A percentile compares a stretch with the other conserved stretches of the same genome.
phyloP scores from a whole-genome alignment of 306 rosid genomes.

The Castanopsis chinensis region DNA sequence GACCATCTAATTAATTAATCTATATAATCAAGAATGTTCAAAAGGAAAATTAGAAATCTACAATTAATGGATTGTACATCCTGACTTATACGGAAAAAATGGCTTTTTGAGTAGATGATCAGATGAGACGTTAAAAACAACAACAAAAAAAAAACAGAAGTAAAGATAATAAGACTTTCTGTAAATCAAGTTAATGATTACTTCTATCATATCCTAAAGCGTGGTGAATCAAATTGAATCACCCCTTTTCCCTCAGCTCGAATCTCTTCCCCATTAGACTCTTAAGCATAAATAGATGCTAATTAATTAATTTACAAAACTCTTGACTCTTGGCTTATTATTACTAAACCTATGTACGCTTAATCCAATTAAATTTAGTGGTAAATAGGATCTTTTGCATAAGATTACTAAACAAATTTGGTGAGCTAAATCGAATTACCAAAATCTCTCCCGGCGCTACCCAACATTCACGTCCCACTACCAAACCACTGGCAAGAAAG shows the following conservation, averaged over 20 bases:
- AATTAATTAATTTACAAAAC: too few relatives aligned
- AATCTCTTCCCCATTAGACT: too few relatives aligned
- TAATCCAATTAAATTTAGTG: background rate
- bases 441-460: background rate
- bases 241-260: fast-evolving
- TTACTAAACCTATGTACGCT: too few relatives aligned
- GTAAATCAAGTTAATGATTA: background rate
- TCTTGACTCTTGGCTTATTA: background rate
- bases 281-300: too few relatives aligned
- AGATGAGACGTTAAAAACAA: background rate
- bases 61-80: background rate
- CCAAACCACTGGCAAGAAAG: background rate
- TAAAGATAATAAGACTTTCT: background rate
- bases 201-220: background rate
- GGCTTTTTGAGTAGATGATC: background rate
- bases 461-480: background rate
- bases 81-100: background rate
- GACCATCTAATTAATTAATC: background rate
- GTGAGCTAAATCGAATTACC: background rate
- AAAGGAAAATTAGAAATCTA: background rate
- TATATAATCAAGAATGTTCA: background rate
- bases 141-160: background rate
- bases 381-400: background rate
- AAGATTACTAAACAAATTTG: background rate
- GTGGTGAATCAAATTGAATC: background rate